Base-by-base conservation (phyloP, 2,329 filamentous ascomycete genomes). In the Colletotrichum karsti region DNA sequence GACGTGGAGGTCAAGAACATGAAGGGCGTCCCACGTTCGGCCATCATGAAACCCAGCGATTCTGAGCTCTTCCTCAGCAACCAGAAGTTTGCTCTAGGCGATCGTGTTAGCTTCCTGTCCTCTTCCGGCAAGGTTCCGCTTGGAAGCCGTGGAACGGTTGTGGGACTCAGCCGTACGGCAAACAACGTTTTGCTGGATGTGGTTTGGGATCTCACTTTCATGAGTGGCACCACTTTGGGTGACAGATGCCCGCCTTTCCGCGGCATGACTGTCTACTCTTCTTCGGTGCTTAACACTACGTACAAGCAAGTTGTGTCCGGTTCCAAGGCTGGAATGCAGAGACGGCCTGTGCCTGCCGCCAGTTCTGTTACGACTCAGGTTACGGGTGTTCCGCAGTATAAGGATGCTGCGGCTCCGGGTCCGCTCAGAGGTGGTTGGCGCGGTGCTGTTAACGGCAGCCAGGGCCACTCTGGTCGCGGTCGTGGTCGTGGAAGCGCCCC, bases 41-140 rank as follows among this genome's bases (percentile, higher is more conserved):
- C 94, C 8, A 84, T 99, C 18, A 85, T 99, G 75, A 97, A 97
- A 77, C 97, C 97, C n/a, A 88, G 91, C 1, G 96, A 99, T 80
- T 95, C 95, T n/a, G 95, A 98, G 79, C 93, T 98, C 77, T 91
- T 95, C 59, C 88, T 98, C 42, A 91, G 93, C 63, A 92, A 92
- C 77, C 97, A 99, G 78, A 86, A 80, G 20, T 99, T 98, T 80
- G 80, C 81, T 62, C 87, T 99, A 33, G 96, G 96, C 60, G 95
- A 99, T 79, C 92, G 97, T 22, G 89, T 99, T 24, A 93, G 97
- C 42, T 99, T 98, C 78, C 94, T 95, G 8, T 92, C 95, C 74
- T 93, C 95, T 72, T 94, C 95, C 62, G 96, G 96, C 72, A 95
- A 97, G 76, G 95, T 99, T 1, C 96, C 96, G 1, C 97, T 99